Percentiles rank a stretch among this genome's conserved stretches.
Evolutionary conservation across 176 grass and related monocot genomes (phyloP).

Genomic region (Phoenix dactylifera): DNA sequence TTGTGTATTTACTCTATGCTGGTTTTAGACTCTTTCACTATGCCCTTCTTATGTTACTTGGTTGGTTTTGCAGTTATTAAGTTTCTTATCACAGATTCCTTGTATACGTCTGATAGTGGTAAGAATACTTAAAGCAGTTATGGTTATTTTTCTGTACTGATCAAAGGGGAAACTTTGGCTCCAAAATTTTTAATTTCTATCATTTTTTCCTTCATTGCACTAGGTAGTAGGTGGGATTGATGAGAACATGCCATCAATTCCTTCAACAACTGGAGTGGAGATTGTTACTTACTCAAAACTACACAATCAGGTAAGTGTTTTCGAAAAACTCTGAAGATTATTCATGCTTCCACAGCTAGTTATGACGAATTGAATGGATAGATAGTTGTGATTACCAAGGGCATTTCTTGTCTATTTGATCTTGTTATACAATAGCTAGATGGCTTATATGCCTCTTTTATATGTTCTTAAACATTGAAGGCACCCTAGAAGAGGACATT

Average conservation of each 20-base stretch:
- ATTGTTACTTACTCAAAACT: conserved; percentile 60
- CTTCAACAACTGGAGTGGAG: conserved; percentile 32
- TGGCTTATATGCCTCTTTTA: no score
- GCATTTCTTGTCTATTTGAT: no score
- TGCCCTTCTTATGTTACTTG: conserved; percentile 13
- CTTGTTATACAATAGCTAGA: no score
- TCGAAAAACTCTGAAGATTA: no score
- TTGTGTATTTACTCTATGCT: not conserved
- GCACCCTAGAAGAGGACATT: no score
- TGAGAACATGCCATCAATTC: conserved; percentile 44
- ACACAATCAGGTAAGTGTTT: conserved; percentile 34
- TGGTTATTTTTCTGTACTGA: no score
- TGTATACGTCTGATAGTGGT: conserved; percentile 84
- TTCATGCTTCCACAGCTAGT: no score
- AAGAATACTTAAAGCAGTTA: conserved; percentile 16
- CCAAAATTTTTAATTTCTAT: not conserved
- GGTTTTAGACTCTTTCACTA: not conserved
- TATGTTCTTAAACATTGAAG: no score
- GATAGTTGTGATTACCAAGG: not conserved
- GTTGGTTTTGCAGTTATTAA: conserved; percentile 60
- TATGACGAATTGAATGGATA: no score
- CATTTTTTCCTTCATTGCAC: conserved; percentile 17
- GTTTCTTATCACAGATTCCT: conserved; percentile 66
- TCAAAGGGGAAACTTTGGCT: no score
- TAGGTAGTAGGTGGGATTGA: conserved; percentile 71